These are phyloP conservation scores for Capronia coronata DNA, from an alignment of 2,329 filamentous ascomycete genomes.

Conservation along the genomic window DNA sequence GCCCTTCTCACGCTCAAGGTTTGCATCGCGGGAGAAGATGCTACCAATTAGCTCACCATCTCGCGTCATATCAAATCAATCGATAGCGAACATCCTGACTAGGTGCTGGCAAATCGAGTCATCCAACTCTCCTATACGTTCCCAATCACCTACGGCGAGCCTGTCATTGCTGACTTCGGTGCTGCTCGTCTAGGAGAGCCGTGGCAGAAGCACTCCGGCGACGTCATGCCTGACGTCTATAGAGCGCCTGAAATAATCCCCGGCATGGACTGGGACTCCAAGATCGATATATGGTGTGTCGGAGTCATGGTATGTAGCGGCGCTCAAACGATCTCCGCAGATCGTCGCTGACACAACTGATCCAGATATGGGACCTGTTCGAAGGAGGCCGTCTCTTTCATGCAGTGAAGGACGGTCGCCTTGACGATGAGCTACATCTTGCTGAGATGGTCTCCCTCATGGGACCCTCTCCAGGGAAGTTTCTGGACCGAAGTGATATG, in stretches of 20 bases:
- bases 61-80: constrained; percentile 26
- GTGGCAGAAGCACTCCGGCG: constrained; percentile 23
- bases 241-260: constrained; percentile 32
- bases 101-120: constrained; percentile 29
- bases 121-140: constrained; percentile 29
- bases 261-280: constrained; percentile 30
- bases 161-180: constrained; percentile 32
- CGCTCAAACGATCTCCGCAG: not conserved
- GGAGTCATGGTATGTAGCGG: constrained; percentile 28
- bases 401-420: constrained; percentile 13
- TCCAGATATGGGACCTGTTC: constrained; percentile 23
- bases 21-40: constrained; percentile 6
- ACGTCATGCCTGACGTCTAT: constrained; percentile 30
- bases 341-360: not conserved
- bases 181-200: constrained; percentile 25
- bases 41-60: constrained; percentile 26
- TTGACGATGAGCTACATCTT: constrained; percentile 22
- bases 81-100: constrained; percentile 26
- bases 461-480: constrained; percentile 16
- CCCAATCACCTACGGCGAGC: constrained; percentile 15
- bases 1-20: constrained; percentile 24
- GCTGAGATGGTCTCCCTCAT: constrained; percentile 22
- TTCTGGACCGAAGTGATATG: constrained; percentile 15
- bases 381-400: constrained; percentile 18
- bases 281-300: constrained; percentile 33